phyloP scores from a whole-genome alignment of 768 basidiomycete genomes.

The Trametes maxima region DNA sequence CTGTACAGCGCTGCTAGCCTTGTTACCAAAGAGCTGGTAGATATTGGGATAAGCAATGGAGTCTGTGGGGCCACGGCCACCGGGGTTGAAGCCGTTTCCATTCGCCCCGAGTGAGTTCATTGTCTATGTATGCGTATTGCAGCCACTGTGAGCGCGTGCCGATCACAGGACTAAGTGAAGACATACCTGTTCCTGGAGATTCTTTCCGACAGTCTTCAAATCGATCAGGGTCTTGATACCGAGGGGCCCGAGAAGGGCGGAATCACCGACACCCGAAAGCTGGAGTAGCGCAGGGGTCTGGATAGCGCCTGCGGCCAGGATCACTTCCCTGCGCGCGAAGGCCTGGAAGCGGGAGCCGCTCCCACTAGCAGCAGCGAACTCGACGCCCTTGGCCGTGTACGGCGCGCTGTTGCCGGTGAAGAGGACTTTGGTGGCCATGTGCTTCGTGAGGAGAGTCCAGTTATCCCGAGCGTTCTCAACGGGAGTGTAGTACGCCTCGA shows the following conservation, averaged over 20 bases:
- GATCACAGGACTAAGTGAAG: not conserved
- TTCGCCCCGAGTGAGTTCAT: conserved; percentile 15
- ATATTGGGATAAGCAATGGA: conserved; percentile 55
- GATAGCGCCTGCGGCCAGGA: conserved; percentile 57
- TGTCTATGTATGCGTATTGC: not conserved
- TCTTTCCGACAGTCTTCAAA: conserved; percentile 54
- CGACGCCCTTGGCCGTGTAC: conserved; percentile 47
- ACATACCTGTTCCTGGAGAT: conserved; percentile 53
- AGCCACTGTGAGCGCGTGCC: not conserved
- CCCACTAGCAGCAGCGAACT: conserved; percentile 46
- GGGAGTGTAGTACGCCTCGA: conserved; percentile 55
- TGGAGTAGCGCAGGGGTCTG: conserved; percentile 47
- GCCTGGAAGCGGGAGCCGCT: conserved; percentile 39
- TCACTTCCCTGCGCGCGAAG: conserved; percentile 50
- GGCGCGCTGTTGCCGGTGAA: conserved; percentile 39
- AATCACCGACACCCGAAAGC: conserved; percentile 60
- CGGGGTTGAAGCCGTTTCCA: conserved; percentile 15
- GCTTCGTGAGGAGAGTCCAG: conserved; percentile 47
- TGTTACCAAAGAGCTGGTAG: conserved; percentile 46
- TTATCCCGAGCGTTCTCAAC: conserved; percentile 49
- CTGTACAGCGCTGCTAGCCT: conserved; percentile 29
- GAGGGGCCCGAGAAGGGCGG: conserved; percentile 44
- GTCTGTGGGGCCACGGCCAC: conserved; percentile 34
- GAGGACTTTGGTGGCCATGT: conserved; percentile 48
- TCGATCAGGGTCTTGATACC: conserved; percentile 51